phyloP scores from a whole-genome alignment of 2,329 filamentous ascomycete species.

The Zalaria obscura region DNA sequence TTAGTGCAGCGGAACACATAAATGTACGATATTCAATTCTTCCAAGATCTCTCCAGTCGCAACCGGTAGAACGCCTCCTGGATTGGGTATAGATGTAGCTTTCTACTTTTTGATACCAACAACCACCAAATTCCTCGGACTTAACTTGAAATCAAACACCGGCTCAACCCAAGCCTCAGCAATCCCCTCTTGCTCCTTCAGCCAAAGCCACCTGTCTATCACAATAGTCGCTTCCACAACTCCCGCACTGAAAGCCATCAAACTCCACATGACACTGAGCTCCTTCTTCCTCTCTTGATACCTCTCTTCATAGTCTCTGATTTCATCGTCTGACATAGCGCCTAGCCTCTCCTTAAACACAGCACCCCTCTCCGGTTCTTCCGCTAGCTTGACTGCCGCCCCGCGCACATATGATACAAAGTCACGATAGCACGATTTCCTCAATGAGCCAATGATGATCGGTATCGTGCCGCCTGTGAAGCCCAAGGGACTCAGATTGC shows the following conservation, averaged over 20 bases:
- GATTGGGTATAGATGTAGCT: too few species aligned
- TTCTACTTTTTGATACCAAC: conserved; percentile 58
- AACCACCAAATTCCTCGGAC: conserved; percentile 82
- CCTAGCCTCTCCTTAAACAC: conserved; percentile 53
- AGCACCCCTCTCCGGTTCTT: conserved; percentile 42
- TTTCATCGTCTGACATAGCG: conserved; percentile 58
- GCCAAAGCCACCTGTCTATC: conserved; percentile 75
- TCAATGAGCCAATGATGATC: conserved; percentile 73
- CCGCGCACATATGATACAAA: conserved; percentile 68
- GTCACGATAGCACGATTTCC: conserved; percentile 63
- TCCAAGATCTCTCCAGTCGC: too few species aligned
- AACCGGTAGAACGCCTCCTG: too few species aligned
- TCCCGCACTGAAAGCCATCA: conserved; percentile 91
- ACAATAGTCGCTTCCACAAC: conserved; percentile 86
- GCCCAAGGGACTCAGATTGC: conserved; percentile 17
- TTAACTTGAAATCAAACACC: conserved; percentile 77
- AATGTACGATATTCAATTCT: too few species aligned
- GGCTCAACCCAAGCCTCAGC: conserved; percentile 79
- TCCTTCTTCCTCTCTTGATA: conserved; percentile 62
- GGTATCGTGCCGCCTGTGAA: conserved; percentile 49
- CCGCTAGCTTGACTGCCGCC: conserved; percentile 59
- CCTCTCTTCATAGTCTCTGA: conserved; percentile 51
- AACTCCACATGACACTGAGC: conserved; percentile 73
- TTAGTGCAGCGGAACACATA: too few species aligned
- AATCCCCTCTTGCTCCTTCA: conserved; percentile 60